Evolutionary conservation across 108 stramenopile genomes (phyloP).

Genomic region (Conticribra weissflogii): DNA sequence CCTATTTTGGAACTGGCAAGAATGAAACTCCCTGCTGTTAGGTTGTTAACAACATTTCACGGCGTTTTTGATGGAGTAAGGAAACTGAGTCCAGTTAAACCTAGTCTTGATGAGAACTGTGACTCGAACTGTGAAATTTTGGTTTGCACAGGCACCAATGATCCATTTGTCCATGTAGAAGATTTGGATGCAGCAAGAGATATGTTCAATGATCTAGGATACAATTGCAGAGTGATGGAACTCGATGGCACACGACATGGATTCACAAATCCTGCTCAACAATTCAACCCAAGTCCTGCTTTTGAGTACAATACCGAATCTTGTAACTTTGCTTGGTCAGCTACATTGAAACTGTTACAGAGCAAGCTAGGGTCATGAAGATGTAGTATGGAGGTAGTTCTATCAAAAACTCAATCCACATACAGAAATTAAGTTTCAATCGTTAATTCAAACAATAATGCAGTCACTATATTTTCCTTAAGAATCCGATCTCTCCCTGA

Average conservation of each 20-base stretch:
- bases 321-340: conserved; percentile 15
- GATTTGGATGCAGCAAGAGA: conserved; percentile 50
- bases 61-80: conserved; percentile 70
- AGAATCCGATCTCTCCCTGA: conserved; percentile 24
- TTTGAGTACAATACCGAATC: conserved; percentile 64
- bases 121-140: conserved; percentile 33
- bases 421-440: too few species aligned
- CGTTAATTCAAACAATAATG: too few species aligned
- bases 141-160: conserved; percentile 64
- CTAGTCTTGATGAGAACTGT: not conserved
- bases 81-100: not conserved
- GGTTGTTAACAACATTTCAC: conserved; percentile 66
- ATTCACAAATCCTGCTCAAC: conserved; percentile 83
- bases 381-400: too few species aligned
- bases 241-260: conserved; percentile 67
- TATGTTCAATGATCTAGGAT: conserved; percentile 27
- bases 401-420: too few species aligned
- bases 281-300: conserved; percentile 58
- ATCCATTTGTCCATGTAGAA: conserved; percentile 60
- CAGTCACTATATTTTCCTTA: too few species aligned
- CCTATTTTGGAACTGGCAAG: conserved; percentile 58
- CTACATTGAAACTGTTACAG: conserved; percentile 13
- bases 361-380: not conserved
- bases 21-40: conserved; percentile 35
- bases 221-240: conserved; percentile 29